Evolutionary conservation across 768 basidiomycete species (phyloP).

Genomic region (Tricholoma hemisulphureum): DNA sequence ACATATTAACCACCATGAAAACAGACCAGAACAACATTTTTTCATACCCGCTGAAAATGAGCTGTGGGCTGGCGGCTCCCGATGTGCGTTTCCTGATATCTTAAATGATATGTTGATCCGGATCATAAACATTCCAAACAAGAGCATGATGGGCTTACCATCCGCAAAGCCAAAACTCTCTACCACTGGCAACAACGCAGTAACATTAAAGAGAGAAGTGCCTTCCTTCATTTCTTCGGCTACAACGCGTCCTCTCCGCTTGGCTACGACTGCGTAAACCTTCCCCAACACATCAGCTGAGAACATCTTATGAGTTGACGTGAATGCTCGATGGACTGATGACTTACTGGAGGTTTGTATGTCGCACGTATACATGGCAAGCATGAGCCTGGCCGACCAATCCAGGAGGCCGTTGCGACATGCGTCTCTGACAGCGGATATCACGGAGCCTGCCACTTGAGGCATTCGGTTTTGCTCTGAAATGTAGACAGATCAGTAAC

Average conservation of each 20-base stretch:
- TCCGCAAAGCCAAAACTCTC: slow-evolving; percentile 98
- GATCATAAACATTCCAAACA: slow-evolving; percentile 8
- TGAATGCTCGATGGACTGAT: slow-evolving; percentile 1
- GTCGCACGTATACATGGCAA: slow-evolving; percentile 99
- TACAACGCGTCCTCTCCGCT: slow-evolving; percentile 86
- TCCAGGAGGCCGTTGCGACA: slow-evolving; percentile 89
- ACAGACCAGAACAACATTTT: background rate
- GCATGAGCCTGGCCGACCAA: slow-evolving; percentile 95
- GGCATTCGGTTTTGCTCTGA: slow-evolving; percentile 77
- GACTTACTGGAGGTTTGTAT: slow-evolving; percentile 94
- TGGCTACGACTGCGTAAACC: slow-evolving; percentile 93
- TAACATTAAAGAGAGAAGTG: slow-evolving; percentile 89
- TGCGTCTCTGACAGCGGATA: slow-evolving; percentile 84
- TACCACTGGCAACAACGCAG: slow-evolving; percentile 88
- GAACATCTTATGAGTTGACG: slow-evolving; percentile 11
- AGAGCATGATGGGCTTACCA: slow-evolving; percentile 49
- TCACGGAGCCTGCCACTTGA: slow-evolving; percentile 87
- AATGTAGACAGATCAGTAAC: slow-evolving; percentile 14
- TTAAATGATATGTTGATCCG: slow-evolving; percentile 29
- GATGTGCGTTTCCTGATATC: slow-evolving; percentile 96
- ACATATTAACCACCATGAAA: slow-evolving; percentile 16
- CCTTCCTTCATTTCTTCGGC: slow-evolving; percentile 99
- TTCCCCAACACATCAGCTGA: slow-evolving; percentile 95
- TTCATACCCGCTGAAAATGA: slow-evolving; percentile 90
- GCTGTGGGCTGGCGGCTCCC: slow-evolving; percentile 94